Evolutionary conservation across 225 moss, liverwort and hornwort genomes (phyloP), one percentile per base, ranked within the genome.

Genomic region (Rhytidiadelphus loreus): DNA sequence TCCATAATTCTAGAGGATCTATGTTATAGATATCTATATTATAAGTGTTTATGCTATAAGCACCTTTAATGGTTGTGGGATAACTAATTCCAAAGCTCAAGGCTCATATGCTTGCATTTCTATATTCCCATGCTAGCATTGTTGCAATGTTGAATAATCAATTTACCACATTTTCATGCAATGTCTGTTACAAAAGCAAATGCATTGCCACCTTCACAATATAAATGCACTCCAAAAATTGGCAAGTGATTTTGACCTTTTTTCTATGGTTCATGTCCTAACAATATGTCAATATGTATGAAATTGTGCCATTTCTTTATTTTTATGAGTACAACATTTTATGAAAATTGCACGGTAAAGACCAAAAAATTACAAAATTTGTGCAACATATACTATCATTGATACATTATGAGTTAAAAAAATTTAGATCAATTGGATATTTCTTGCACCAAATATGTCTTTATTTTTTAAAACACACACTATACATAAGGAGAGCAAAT

Each of bases 341-440:
- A 43, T 43, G 3, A 71, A 26, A 43, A 26, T 71, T 71, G 1
- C 5, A 26, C 0, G 5, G 0, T 5, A 16, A 43, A 16, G 1
- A 24, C 14, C 14, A 41, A 70, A 41, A 69, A 43, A 25, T 15
- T 9, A 26, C 16, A 26, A 18, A 25, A 41, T 15, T 5, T 71
- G 16, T 75, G 7, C 75, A 75, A 75, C 2, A 74, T 5, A 19
- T 3, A 19, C 10, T 22, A 57, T 57, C 14, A 37, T 77, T 55
- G 22, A 37, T 77, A 55, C 12, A 24, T 55, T 9, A 16, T 6
- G 3, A 33, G 23, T 35, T 48, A 14, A 73, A 25, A 70, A 39
- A 29, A 69, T 5, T n/a, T 25, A 14, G 3, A 72, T 48, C 30
- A 19, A 19, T 30, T 11, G 12, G 7, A 74, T 19, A 19, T 19